Percentiles rank a stretch among this genome's conserved stretches.
These are phyloP conservation scores for Amanita muscaria DNA, from an alignment of 768 basidiomycete genomes.

Conservation along the genomic window DNA sequence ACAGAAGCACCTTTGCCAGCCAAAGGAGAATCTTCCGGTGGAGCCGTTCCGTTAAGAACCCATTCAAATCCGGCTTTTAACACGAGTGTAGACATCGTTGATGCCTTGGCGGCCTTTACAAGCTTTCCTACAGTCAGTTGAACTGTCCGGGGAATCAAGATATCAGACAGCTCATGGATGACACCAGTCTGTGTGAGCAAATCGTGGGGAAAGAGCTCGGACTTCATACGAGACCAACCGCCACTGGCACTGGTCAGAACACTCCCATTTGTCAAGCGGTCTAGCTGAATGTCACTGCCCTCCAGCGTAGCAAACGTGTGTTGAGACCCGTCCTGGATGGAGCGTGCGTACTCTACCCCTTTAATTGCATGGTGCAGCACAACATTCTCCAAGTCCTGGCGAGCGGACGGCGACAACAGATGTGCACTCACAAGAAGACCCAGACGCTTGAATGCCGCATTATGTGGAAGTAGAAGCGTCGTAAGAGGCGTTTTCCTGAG, in stretches of 20 bases:
- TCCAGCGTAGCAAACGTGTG: constrained; percentile 76
- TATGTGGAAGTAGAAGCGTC: constrained; percentile 82
- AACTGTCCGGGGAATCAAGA: constrained; percentile 82
- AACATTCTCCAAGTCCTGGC: constrained; percentile 72
- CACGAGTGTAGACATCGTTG: constrained; percentile 81
- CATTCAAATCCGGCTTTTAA: constrained; percentile 83
- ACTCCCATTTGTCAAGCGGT: constrained; percentile 43
- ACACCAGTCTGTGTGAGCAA: constrained; percentile 83
- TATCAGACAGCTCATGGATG: constrained; percentile 79
- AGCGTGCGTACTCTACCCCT: constrained; percentile 62
- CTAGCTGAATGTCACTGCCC: constrained; percentile 72
- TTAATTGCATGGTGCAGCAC: constrained; percentile 82
- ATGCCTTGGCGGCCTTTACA: constrained; percentile 78
- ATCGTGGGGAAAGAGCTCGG: constrained; percentile 50
- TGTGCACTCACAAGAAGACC: constrained; percentile 82
- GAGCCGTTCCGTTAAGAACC: constrained; percentile 79
- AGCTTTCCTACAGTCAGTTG: constrained; percentile 86
- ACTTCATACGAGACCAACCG: constrained; percentile 68
- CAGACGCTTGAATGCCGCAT: constrained; percentile 80
- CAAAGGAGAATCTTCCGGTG: constrained; percentile 65
- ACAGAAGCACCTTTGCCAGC: constrained; percentile 38
- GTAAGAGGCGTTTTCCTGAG: constrained; percentile 58
- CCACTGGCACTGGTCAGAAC: constrained; percentile 58
- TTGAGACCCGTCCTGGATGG: constrained; percentile 53
- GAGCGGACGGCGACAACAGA: constrained; percentile 70